Percentiles rank a stretch among this genome's conserved stretches.
Evolutionary conservation across 2,329 filamentous ascomycete species (phyloP).

Genomic region (Hypoxylon rubiginosum): DNA sequence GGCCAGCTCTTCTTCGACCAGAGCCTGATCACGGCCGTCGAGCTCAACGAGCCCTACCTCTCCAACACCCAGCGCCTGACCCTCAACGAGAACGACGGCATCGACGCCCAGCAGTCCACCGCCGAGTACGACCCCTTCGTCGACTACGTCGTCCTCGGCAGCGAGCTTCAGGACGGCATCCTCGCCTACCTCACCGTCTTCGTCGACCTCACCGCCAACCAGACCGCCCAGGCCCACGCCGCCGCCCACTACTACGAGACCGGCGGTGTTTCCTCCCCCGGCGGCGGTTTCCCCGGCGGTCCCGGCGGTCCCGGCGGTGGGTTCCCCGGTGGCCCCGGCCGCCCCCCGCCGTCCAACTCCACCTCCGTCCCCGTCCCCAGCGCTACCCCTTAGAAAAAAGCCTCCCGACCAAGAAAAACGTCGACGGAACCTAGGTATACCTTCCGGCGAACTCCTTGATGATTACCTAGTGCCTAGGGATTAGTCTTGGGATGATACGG

Average conservation of each 20-base stretch:
- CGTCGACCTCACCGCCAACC: slow-evolving; percentile 56
- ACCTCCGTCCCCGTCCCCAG: slow-evolving; percentile 24
- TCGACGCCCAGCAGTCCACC: slow-evolving; percentile 62
- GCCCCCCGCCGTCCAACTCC: slow-evolving; percentile 12
- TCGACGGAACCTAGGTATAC: not conserved
- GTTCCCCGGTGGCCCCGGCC: slow-evolving; percentile 15
- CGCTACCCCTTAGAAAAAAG: slow-evolving; percentile 8
- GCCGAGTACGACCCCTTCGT: slow-evolving; percentile 67
- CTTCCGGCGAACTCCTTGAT: not conserved
- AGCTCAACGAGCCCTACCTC: slow-evolving; percentile 59
- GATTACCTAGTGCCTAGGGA: too few relatives aligned
- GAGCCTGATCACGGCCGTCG: slow-evolving; percentile 63
- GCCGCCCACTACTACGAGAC: slow-evolving; percentile 48
- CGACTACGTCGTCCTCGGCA: slow-evolving; percentile 69
- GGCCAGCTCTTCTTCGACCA: slow-evolving; percentile 74
- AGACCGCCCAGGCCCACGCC: slow-evolving; percentile 36
- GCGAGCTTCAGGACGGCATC: slow-evolving; percentile 61
- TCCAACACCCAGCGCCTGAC: slow-evolving; percentile 59
- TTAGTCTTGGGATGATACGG: not conserved
- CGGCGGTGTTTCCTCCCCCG: slow-evolving; percentile 44
- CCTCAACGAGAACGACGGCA: slow-evolving; percentile 64
- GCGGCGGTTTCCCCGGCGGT: slow-evolving; percentile 34
- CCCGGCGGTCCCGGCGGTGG: slow-evolving; percentile 17
- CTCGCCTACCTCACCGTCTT: slow-evolving; percentile 64
- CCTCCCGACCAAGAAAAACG: not conserved